phyloP scores from a whole-genome alignment of 306 rosid genomes.

The Gillenia trifoliata region DNA sequence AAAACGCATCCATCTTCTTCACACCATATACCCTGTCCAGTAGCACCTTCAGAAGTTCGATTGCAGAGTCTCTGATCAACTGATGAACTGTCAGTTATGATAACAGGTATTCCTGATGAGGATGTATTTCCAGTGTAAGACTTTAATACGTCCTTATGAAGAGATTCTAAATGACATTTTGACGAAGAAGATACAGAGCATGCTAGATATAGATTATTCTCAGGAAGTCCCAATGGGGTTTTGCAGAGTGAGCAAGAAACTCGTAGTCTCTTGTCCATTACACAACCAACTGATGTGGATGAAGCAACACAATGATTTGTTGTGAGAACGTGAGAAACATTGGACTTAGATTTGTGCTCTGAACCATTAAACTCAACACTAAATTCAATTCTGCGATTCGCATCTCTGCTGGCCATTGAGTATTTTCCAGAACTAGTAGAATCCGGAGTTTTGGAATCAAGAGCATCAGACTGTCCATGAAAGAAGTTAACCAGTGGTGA shows the following conservation, averaged over 20 bases:
- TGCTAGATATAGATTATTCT: constrained; percentile 45
- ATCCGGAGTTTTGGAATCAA: constrained; percentile 35
- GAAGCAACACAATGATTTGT: constrained; percentile 22
- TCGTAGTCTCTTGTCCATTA: constrained; percentile 40
- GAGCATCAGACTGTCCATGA: constrained; percentile 34
- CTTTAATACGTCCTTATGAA: constrained; percentile 33
- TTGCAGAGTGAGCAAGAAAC: constrained; percentile 72
- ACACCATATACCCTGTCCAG: constrained; percentile 67
- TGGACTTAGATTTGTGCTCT: constrained; percentile 24
- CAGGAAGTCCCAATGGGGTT: constrained; percentile 69
- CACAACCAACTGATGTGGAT: constrained; percentile 31
- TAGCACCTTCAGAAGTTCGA: constrained; percentile 28
- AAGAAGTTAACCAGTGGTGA: constrained; percentile 33
- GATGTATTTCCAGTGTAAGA: constrained; percentile 20
- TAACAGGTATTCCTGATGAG: constrained; percentile 33
- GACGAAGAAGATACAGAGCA: constrained; percentile 56
- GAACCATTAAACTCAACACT: constrained; percentile 21
- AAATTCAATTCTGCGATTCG: constrained; percentile 39
- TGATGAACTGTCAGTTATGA: constrained; percentile 52
- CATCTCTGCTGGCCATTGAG: constrained; percentile 27
- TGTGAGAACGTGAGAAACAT: constrained; percentile 24
- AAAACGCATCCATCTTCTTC: constrained; percentile 86
- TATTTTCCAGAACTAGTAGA: constrained; percentile 21
- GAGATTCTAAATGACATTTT: constrained; percentile 53
- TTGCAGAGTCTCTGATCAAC: constrained; percentile 47